Evolutionary conservation across 805 yeast species (phyloP).

Genomic region (Pichia ethanolica): DNA sequence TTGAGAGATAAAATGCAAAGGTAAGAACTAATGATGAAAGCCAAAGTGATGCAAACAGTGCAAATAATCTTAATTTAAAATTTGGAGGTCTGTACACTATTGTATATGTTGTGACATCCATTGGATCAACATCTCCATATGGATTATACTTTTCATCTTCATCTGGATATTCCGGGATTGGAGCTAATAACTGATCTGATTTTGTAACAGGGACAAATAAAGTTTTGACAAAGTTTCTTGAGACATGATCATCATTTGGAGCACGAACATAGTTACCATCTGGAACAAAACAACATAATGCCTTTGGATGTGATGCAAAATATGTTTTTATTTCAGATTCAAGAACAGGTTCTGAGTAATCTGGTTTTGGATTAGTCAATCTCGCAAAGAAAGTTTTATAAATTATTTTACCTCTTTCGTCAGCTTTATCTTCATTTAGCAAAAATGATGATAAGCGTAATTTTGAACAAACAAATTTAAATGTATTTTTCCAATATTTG

Average conservation of each 20-base stretch:
- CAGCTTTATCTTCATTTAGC: conserved; percentile 49
- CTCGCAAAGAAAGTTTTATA: conserved; percentile 45
- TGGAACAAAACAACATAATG: conserved; percentile 59
- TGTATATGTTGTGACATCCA: conserved; percentile 39
- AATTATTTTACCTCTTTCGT: conserved; percentile 62
- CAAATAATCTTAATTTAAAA: conserved; percentile 53
- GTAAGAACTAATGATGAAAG: conserved; percentile 34
- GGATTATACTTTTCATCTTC: conserved; percentile 25
- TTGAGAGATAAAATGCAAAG: conserved; percentile 14
- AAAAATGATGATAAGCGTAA: conserved; percentile 80
- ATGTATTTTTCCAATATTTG: conserved; percentile 50
- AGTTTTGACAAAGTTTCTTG: conserved; percentile 53
- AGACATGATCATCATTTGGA: conserved; percentile 73
- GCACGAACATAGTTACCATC: conserved; percentile 82
- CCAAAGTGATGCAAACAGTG: conserved; percentile 39
- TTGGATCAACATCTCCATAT: conserved; percentile 29
- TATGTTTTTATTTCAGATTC: conserved; percentile 35
- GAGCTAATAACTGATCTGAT: conserved; percentile 55
- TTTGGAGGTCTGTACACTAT: conserved; percentile 85
- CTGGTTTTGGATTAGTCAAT: conserved; percentile 27
- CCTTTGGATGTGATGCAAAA: conserved; percentile 35
- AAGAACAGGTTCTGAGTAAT: conserved; percentile 51
- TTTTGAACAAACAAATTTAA: conserved; percentile 44
- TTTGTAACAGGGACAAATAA: conserved; percentile 79
- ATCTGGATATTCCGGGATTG: conserved; percentile 27